phyloP scores from a whole-genome alignment of 257 asterid species.

The Gentiana straminea region DNA sequence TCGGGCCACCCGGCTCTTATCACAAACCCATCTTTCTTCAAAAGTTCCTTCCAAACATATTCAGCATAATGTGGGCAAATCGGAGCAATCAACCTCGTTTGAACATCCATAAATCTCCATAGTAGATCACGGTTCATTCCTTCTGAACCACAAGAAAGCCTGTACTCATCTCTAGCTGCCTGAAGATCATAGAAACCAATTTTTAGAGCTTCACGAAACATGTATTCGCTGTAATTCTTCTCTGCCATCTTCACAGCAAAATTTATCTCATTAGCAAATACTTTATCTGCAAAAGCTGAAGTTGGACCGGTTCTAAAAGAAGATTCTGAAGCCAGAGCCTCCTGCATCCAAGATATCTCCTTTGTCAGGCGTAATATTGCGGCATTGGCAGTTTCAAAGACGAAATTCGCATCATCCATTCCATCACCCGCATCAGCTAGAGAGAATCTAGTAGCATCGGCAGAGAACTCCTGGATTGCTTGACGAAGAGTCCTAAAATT shows the following conservation, averaged over 20 bases:
- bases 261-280: slow-evolving; percentile 73
- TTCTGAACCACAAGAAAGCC: slow-evolving; percentile 70
- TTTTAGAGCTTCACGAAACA: slow-evolving; percentile 84
- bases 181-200: slow-evolving; percentile 85
- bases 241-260: slow-evolving; percentile 57
- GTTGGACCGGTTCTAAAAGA: slow-evolving; percentile 47
- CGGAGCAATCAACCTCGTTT: slow-evolving; percentile 63
- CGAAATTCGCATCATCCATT: slow-evolving; percentile 93
- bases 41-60: slow-evolving; percentile 57
- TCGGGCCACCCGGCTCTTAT: slow-evolving; percentile 78
- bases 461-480: slow-evolving; percentile 91
- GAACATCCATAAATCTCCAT: slow-evolving; percentile 73
- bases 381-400: slow-evolving; percentile 83
- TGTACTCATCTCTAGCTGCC: slow-evolving; percentile 79
- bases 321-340: slow-evolving; percentile 47
- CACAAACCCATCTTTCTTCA: slow-evolving; percentile 62
- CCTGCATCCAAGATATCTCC: slow-evolving; percentile 86
- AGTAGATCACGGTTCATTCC: slow-evolving; percentile 63
- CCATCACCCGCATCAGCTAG: slow-evolving; percentile 99
- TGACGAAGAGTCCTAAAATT: slow-evolving; percentile 78
- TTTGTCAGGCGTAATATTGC: slow-evolving; percentile 87
- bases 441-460: slow-evolving; percentile 87
- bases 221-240: slow-evolving; percentile 56
- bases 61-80: slow-evolving; percentile 85
- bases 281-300: slow-evolving; percentile 59